phyloP scores from a whole-genome alignment of 257 asterid genomes.

The Asclepias syriaca region DNA sequence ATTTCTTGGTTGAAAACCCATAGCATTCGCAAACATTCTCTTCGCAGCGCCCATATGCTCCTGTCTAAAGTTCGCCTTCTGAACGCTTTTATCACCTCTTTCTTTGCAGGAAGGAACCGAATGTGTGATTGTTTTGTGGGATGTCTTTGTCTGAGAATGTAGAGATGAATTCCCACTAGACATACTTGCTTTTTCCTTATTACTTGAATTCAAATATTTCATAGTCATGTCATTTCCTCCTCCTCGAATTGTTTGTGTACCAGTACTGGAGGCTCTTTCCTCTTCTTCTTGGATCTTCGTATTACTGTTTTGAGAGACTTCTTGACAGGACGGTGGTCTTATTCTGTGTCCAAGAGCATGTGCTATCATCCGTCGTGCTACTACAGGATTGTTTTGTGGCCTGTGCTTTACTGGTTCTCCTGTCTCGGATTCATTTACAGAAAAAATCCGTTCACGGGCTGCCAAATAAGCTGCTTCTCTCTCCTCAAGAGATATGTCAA shows the following conservation, averaged over 20 bases:
- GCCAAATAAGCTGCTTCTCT: constrained; percentile 69
- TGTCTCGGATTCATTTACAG: constrained; percentile 37
- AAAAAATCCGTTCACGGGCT: constrained; percentile 65
- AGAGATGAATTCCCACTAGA: constrained; percentile 20
- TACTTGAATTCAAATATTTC: constrained; percentile 20
- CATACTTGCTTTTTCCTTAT: constrained; percentile 17
- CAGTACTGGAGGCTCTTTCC: constrained; percentile 18
- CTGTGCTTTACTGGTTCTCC: constrained; percentile 42
- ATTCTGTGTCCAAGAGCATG: constrained; percentile 83
- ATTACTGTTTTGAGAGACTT: constrained; percentile 27
- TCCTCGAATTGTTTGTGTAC: constrained; percentile 12
- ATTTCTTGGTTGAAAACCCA: constrained; percentile 56
- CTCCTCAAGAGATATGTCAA: constrained; percentile 59
- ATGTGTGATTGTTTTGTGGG: constrained; percentile 10
- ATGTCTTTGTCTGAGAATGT: constrained; percentile 22
- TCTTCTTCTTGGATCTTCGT: constrained; percentile 23
- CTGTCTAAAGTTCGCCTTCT: constrained; percentile 37
- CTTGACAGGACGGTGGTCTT: constrained; percentile 31
- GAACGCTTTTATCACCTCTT: constrained; percentile 22
- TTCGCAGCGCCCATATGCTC: constrained; percentile 93
- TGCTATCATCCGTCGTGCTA: constrained; percentile 91
- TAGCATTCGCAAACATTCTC: constrained; percentile 86
- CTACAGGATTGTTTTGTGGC: constrained; percentile 68
- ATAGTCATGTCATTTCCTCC: constrained; percentile 21
- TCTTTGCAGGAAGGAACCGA: constrained; percentile 25